These are phyloP conservation scores for Fusarium circinatum DNA, from an alignment of 2,329 filamentous ascomycete species.

Conservation along the genomic window DNA sequence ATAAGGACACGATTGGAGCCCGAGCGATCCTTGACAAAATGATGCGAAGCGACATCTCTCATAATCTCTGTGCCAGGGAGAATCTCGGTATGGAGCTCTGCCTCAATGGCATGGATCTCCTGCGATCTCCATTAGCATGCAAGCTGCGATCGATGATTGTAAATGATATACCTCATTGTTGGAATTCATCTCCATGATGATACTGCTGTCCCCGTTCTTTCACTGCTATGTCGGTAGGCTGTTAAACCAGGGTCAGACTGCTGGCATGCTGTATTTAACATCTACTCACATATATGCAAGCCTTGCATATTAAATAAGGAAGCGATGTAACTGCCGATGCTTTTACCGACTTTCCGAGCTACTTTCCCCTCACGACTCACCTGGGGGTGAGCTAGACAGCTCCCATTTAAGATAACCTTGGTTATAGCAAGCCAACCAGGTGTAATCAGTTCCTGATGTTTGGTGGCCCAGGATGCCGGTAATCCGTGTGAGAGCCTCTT, in stretches of 20 bases:
- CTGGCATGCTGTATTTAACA: background rate
- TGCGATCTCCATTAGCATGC: background rate
- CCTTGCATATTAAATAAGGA: background rate
- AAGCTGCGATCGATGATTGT: fast-evolving
- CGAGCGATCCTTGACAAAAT: background rate
- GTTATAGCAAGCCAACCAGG: background rate
- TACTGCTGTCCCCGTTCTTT: background rate
- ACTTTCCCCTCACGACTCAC: background rate
- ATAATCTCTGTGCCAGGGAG: background rate
- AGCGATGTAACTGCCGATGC: background rate
- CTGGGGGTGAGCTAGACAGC: background rate
- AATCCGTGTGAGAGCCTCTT: background rate
- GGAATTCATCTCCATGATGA: background rate
- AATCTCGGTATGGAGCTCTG: background rate
- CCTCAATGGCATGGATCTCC: conserved; percentile 1
- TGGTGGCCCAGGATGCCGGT: background rate
- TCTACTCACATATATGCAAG: background rate
- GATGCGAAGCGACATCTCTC: background rate
- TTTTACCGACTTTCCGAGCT: background rate
- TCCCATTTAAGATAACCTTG: background rate
- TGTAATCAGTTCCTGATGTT: background rate
- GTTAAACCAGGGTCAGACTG: too few species aligned
- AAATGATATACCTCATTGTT: background rate
- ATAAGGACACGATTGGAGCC: background rate
- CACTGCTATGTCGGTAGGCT: background rate